These are phyloP conservation scores for Raphanus hybrid DNA, from an alignment of 441 rosid species.

Conservation along the genomic window DNA sequence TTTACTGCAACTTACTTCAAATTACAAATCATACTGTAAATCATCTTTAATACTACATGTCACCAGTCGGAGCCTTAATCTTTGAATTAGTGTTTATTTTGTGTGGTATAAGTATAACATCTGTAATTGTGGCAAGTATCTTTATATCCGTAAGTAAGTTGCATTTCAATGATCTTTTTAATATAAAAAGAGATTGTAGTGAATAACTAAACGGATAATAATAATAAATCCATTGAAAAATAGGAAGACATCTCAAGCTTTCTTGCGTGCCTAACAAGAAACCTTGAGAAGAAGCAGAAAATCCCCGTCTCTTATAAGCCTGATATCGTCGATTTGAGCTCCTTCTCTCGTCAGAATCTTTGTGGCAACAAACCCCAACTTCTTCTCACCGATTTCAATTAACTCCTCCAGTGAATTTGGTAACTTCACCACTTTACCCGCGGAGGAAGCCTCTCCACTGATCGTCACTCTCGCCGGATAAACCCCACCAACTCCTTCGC, in stretches of 20 bases:
- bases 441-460: slow-evolving; percentile 46
- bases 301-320: slow-evolving; percentile 86
- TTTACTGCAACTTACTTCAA: no score
- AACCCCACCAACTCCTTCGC: slow-evolving; percentile 35
- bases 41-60: no score
- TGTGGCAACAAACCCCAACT: slow-evolving; percentile 58
- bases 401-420: slow-evolving; percentile 70
- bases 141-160: not conserved
- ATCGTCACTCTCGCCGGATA: slow-evolving; percentile 62
- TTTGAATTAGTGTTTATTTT: no score
- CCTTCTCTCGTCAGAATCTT: slow-evolving; percentile 65
- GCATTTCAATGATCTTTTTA: not conserved
- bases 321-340: slow-evolving; percentile 80
- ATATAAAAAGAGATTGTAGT: not conserved
- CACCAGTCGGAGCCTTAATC: no score
- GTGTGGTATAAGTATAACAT: no score
- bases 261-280: slow-evolving; percentile 23
- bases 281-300: slow-evolving; percentile 58
- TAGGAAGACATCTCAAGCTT: not conserved
- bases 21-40: no score
- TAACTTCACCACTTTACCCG: slow-evolving; percentile 59
- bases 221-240: not conserved
- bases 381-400: slow-evolving; percentile 57
- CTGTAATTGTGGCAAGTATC: no score
- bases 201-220: not conserved